These are phyloP conservation scores for Candida frijolesensis DNA, from an alignment of 1,139 yeast genomes.

Conservation along the genomic window DNA sequence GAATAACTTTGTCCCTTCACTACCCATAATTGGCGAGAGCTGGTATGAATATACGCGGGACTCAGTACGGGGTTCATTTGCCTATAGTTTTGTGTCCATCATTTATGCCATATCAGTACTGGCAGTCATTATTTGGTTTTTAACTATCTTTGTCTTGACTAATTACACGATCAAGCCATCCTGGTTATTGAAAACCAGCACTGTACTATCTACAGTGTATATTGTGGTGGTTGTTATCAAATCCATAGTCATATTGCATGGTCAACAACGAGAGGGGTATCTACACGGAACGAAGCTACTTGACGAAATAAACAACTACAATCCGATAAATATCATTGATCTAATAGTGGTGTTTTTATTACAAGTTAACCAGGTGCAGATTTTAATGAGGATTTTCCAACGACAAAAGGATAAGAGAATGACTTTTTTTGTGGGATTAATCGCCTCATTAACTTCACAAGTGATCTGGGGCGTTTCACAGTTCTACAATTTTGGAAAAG, in stretches of 20 bases:
- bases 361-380: slow-evolving; percentile 76
- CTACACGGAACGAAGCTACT: slow-evolving; percentile 56
- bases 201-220: slow-evolving; percentile 55
- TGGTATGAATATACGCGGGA: slow-evolving; percentile 43
- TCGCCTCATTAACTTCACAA: slow-evolving; percentile 60
- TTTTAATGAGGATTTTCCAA: slow-evolving; percentile 69
- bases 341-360: slow-evolving; percentile 61
- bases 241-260: slow-evolving; percentile 45
- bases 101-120: slow-evolving; percentile 65
- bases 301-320: slow-evolving; percentile 45
- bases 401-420: slow-evolving; percentile 72
- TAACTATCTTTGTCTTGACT: slow-evolving; percentile 65
- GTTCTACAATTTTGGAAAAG: slow-evolving; percentile 40
- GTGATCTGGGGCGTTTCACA: slow-evolving; percentile 71
- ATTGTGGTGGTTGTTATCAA: slow-evolving; percentile 52
- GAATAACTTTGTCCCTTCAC: slow-evolving; percentile 27
- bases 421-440: slow-evolving; percentile 62
- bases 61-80: slow-evolving; percentile 45
- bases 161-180: slow-evolving; percentile 61
- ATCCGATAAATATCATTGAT: slow-evolving; percentile 61
- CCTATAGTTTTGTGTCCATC: slow-evolving; percentile 60
- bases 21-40: slow-evolving; percentile 41
- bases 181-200: slow-evolving; percentile 44
- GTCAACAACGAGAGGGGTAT: slow-evolving; percentile 58
- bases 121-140: slow-evolving; percentile 64